Evolutionary conservation across 169 alveolate genomes (phyloP).

Genomic region (Plasmodium malariae): DNA sequence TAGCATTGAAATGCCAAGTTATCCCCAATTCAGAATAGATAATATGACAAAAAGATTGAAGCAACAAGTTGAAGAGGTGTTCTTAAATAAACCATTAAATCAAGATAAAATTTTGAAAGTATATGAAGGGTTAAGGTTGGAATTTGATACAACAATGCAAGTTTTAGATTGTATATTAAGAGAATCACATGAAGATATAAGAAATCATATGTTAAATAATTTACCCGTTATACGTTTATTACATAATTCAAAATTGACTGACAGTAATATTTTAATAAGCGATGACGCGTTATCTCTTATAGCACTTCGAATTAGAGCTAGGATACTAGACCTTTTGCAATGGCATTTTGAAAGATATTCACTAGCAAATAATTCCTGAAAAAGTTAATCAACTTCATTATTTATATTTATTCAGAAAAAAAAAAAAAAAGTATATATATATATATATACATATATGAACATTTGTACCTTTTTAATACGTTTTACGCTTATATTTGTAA

Average conservation of each 20-base stretch:
- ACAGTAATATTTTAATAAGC: neutral
- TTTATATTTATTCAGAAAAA: no score
- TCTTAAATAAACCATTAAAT: neutral
- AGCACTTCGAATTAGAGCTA: conserved; percentile 15
- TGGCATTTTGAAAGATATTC: neutral
- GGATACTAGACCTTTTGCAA: neutral
- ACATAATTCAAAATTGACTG: neutral
- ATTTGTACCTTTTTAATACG: no score
- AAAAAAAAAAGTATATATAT: no score
- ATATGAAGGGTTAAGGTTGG: neutral
- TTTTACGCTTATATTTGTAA: no score
- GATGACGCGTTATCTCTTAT: neutral
- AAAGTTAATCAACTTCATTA: no score
- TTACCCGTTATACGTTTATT: neutral
- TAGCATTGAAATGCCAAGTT: neutral
- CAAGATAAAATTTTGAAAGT: neutral
- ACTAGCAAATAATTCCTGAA: neutral
- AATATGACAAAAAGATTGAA: conserved; percentile 6
- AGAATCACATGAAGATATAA: neutral
- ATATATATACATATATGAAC: no score
- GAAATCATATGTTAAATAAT: neutral
- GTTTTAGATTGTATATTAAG: neutral
- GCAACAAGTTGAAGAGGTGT: neutral
- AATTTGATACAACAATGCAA: neutral
- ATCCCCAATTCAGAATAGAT: neutral